Evolutionary conservation across 495 filamentous ascomycete species (phyloP).

Genomic region (Glarea lozoyensis): DNA sequence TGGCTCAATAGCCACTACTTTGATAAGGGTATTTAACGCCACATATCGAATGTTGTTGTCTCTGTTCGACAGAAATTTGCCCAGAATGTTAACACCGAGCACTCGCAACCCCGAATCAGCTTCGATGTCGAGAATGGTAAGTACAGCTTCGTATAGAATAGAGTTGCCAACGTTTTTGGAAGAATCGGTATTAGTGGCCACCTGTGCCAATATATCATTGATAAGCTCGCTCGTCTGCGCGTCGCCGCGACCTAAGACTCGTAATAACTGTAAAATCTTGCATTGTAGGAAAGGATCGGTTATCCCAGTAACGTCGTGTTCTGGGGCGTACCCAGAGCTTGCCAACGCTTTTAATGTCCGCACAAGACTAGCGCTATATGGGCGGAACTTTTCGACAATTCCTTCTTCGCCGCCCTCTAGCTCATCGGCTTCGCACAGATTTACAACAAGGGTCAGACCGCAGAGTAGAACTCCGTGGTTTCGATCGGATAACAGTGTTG

Average conservation of each 20-base stretch:
- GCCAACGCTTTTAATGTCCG: constrained; percentile 84
- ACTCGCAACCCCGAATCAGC: constrained; percentile 91
- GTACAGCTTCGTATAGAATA: constrained; percentile 94
- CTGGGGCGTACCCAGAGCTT: constrained; percentile 91
- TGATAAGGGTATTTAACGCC: constrained; percentile 92
- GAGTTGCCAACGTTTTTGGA: constrained; percentile 98
- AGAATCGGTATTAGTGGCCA: constrained; percentile 95
- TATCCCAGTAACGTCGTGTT: constrained; percentile 96
- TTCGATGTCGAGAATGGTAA: constrained; percentile 96
- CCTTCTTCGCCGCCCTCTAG: constrained; percentile 77
- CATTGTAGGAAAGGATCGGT: constrained; percentile 98
- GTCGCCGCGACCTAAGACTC: constrained; percentile 82
- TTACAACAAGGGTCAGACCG: constrained; percentile 82
- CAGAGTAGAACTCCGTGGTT: constrained; percentile 95
- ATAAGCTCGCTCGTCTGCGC: constrained; percentile 88
- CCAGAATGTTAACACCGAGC: constrained; percentile 93
- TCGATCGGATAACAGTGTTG: constrained; percentile 74
- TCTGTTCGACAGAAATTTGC: constrained; percentile 93
- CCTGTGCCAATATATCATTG: constrained; percentile 96
- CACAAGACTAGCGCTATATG: constrained; percentile 69
- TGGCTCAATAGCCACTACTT: constrained; percentile 95
- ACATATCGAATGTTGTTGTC: constrained; percentile 99
- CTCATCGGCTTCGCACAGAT: constrained; percentile 90
- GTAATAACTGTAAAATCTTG: constrained; percentile 80
- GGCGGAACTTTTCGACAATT: constrained; percentile 82